Percentiles rank a stretch among this genome's conserved stretches.
These are phyloP conservation scores for Phialophora chinensis DNA, from an alignment of 2,329 filamentous ascomycete species.

Conservation along the genomic window DNA sequence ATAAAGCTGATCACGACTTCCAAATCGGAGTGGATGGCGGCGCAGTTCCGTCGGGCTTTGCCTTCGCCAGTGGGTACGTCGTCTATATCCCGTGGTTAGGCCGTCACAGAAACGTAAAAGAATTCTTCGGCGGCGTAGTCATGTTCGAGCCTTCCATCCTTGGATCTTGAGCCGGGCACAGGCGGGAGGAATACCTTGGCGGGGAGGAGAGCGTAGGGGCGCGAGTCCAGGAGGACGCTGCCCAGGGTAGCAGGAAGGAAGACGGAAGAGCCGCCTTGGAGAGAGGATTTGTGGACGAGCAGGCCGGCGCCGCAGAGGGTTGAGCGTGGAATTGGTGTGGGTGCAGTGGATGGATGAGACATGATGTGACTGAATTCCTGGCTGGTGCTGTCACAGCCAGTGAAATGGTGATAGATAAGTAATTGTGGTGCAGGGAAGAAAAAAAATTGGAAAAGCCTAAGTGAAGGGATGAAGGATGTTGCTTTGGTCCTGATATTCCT, in stretches of 20 bases:
- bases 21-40: not conserved
- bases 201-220: not conserved
- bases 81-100: not conserved
- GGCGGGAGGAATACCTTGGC: slow-evolving; percentile 1
- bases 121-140: not conserved
- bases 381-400: not conserved
- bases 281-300: not conserved
- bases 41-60: not conserved
- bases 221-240: not conserved
- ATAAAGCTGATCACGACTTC: not conserved
- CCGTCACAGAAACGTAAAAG: not conserved
- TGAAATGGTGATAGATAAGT: not conserved
- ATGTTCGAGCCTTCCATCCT: not conserved
- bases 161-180: not conserved
- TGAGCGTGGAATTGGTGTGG: not conserved
- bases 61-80: not conserved
- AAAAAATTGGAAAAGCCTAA: no score
- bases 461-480: no score
- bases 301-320: not conserved
- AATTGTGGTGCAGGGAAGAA: no score
- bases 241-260: not conserved
- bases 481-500: no score
- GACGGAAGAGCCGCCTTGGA: not conserved
- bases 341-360: not conserved
- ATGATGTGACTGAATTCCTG: no score